Base-by-base conservation (phyloP, 2,329 filamentous ascomycete species). In the Aspergillus tanneri region DNA sequence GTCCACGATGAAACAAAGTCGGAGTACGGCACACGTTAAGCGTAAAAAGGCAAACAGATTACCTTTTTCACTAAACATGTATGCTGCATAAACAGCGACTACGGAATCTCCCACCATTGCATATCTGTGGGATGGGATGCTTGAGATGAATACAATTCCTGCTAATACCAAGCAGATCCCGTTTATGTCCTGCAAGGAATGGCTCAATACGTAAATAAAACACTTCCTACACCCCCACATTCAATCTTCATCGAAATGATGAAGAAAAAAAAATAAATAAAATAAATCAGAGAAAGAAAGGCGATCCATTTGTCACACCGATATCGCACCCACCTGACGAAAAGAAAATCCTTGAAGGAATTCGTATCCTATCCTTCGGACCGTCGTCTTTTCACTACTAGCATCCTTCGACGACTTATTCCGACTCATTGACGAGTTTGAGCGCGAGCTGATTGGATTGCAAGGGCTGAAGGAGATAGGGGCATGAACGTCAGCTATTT, bases 181-280 rank as follows among this genome's bases (percentile, higher is more conserved):
- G 42, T 42, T 32, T 23, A 43, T 46, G 16, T 39, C 43, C 47
- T 46, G 47, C 47, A 50, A 43, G 14, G 39, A 47, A 47, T 36
- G 34, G 49, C 48, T 55, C 47, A 44, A 49, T 45, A 53, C 41
- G 38, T 43, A n/a, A n/a, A n/a, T n/a, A n/a, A n/a, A n/a, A n/a
- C n/a, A n/a, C n/a, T n/a, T 28, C 25, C 25, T n/a, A 28, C n/a
- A 8, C 7, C 8, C 25, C 25, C 25, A 8, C 25, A 8, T 28
- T 28, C 25, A 28, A 28, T n/a, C 25, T 28, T n/a, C n/a, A n/a
- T n/a, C n/a, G 10, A 45, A 12, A 34, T 18, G 28, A 39, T 25
- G 23, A 39, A 30, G 21, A 11, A 3, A 12, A n/a, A 43, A 24
- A 25, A 40, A 8, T 18, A 28, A 46, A 37, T n/a, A 7, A 16